These are phyloP conservation scores for Lithospermum erythrorhizon DNA, from an alignment of 257 asterid genomes.

Conservation along the genomic window DNA sequence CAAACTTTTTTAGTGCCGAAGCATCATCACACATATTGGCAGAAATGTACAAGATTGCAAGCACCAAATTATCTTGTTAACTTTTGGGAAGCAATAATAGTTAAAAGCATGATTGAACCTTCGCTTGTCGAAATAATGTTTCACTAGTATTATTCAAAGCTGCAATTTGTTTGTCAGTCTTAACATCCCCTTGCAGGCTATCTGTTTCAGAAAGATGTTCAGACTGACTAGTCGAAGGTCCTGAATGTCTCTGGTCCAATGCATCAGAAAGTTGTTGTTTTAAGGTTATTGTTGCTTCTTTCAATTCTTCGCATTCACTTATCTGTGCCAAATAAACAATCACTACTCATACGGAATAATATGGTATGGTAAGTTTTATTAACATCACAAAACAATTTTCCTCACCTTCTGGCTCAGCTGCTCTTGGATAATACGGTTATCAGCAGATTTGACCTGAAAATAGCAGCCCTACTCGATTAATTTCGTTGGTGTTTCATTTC, in stretches of 20 bases:
- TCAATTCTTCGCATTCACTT: constrained; percentile 64
- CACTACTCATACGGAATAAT: background rate
- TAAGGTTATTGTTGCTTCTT: constrained; percentile 48
- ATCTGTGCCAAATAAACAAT: constrained; percentile 34
- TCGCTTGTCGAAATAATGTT: constrained; percentile 43
- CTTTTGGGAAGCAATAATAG: constrained; percentile 4
- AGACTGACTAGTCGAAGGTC: constrained; percentile 29
- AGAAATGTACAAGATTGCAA: background rate
- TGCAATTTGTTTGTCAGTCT: constrained; percentile 32
- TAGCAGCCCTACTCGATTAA: constrained; percentile 4
- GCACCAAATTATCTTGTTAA: background rate
- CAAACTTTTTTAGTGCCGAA: background rate
- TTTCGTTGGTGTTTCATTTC: background rate
- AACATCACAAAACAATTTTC: constrained; percentile 8
- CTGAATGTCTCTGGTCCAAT: constrained; percentile 28
- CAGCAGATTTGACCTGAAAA: constrained; percentile 88
- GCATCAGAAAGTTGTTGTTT: constrained; percentile 56
- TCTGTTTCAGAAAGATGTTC: constrained; percentile 32
- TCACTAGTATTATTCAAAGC: constrained; percentile 32
- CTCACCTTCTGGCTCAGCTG: constrained; percentile 84
- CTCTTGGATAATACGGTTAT: constrained; percentile 86
- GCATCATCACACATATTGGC: background rate
- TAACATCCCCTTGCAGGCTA: constrained; percentile 26
- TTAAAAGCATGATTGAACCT: constrained; percentile 34
- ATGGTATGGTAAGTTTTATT: background rate